Evolutionary conservation across 2,329 filamentous ascomycete species (phyloP), one percentile per base, ranked within the genome.

Genomic region (Nemania diffusa): DNA sequence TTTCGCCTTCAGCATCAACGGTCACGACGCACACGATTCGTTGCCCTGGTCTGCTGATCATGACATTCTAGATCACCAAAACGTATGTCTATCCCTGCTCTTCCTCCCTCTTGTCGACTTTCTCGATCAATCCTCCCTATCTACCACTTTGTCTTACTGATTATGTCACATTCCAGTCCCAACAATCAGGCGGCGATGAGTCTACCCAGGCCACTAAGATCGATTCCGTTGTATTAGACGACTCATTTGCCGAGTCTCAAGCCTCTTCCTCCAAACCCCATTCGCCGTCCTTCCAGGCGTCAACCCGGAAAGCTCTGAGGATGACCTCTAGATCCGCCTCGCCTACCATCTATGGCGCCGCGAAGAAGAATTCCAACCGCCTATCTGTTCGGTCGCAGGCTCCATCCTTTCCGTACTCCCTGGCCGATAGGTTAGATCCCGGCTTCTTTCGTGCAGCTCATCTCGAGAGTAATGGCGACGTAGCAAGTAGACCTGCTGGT

Each of bases 1-100:
- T 64, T 91, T 98, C 76, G 90, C 87, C 46, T 94, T 97, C 73
- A 88, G 91, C 37, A 71, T 86, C 58, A 82, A 92, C 40, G 87
- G 88, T 55, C 87, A 88, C 51, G 87, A 91, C 60, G 87, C 88
- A 56, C 87, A 88, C 52, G 87, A 91, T 59, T 83, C 88, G 24
- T 73, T 78, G 26, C 62, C 72, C 8, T 77, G 73, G 73, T 66
- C 72, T 44, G 69, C 74, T 5, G 78, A 77, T 22, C 58, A 68
- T 32, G 71, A 72, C 3, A 40, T 15, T 61, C 29, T 32, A 7
- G 60, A 59, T 48, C 62, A 62, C 26, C 70, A 68, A 68, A 67
- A 73, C 17, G 74, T 76, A 73, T 26, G 73, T 72, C 65, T 46
- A 40, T 32, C 22, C 61, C 32, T 44, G 51, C 56, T 59, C 42